phyloP scores from a whole-genome alignment of 148 eudicot species.

The Rhododendron ferrugineum region DNA sequence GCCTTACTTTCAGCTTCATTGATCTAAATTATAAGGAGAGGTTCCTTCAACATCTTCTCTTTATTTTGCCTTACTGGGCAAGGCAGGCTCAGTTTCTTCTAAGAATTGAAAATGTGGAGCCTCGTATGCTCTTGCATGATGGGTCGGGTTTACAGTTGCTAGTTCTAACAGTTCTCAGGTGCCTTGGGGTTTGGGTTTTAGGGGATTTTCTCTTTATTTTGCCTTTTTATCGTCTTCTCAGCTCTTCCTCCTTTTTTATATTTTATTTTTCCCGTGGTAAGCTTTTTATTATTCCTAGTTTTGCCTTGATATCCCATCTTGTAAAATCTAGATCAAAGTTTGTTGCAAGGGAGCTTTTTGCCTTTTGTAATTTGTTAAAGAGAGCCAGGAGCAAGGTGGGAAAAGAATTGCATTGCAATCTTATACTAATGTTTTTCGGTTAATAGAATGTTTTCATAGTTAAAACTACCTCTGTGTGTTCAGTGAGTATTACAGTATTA shows the following conservation, averaged over 20 bases:
- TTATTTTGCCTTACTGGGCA: not conserved
- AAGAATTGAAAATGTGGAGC: slow-evolving; percentile 1
- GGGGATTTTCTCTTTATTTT: slow-evolving; percentile 2
- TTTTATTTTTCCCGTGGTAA: not conserved
- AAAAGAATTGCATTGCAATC: slow-evolving; percentile 10
- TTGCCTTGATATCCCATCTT: slow-evolving; percentile 16
- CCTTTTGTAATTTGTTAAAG: slow-evolving; percentile 6
- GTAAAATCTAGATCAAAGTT: slow-evolving; percentile 15
- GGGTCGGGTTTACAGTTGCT: slow-evolving; percentile 10
- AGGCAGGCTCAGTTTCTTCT: not conserved
- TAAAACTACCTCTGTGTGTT: too few species aligned
- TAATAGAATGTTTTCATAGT: not conserved
- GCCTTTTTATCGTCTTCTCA: not conserved
- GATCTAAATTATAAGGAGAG: not conserved
- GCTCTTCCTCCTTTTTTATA: not conserved
- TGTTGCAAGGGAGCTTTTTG: not conserved
- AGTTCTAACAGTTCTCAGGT: slow-evolving; percentile 15
- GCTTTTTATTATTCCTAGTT: not conserved
- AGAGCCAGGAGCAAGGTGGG: slow-evolving; percentile 16
- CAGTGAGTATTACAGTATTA: too few species aligned
- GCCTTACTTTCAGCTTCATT: slow-evolving; percentile 6
- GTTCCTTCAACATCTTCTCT: slow-evolving; percentile 6
- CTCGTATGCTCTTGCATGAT: slow-evolving; percentile 5
- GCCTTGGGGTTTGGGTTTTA: slow-evolving; percentile 9
- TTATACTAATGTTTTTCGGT: slow-evolving; percentile 9